Percentiles rank a stretch among this genome's conserved stretches.
Conservation (phyloP, 2,329 filamentous ascomycete species). For the Fusarium solani-melongenae region DNA sequence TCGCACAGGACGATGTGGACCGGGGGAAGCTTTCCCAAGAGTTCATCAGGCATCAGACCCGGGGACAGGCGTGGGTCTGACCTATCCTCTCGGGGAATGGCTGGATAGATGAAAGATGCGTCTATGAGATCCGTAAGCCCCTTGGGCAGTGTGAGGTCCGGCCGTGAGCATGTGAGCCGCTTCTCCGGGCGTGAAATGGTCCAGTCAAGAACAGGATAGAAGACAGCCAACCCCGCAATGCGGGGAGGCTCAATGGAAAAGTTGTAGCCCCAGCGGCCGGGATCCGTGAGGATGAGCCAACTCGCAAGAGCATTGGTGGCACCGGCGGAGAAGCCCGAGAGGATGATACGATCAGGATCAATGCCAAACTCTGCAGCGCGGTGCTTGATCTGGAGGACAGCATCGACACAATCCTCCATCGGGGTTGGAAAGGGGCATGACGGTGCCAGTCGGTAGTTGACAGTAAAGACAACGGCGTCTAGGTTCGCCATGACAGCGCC, state of each 20-base stretch:
- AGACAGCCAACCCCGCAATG: constrained; percentile 66
- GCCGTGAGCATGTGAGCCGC: constrained; percentile 62
- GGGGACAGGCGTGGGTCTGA: constrained; percentile 68
- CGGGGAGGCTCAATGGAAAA: constrained; percentile 54
- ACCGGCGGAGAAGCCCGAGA: constrained; percentile 74
- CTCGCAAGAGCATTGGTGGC: constrained; percentile 65
- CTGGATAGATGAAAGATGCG: constrained; percentile 68
- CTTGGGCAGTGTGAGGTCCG: constrained; percentile 68
- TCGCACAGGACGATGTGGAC: constrained; percentile 72
- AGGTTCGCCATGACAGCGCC: constrained; percentile 62
- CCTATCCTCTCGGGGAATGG: constrained; percentile 57
- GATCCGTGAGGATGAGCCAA: constrained; percentile 58
- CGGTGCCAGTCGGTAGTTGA: constrained; percentile 76
- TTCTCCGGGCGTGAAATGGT: constrained; percentile 67
- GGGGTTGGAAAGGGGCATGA: constrained; percentile 72
- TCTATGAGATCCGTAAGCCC: constrained; percentile 72
- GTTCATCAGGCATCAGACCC: constrained; percentile 63
- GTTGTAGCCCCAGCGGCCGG: constrained; percentile 53
- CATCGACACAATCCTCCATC: constrained; percentile 74
- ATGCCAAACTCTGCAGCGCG: constrained; percentile 68
- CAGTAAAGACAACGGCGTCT: constrained; percentile 69
- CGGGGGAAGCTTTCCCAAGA: constrained; percentile 63
- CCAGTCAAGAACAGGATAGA: constrained; percentile 73
- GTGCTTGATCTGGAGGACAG: constrained; percentile 68
- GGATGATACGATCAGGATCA: constrained; percentile 65